Evolutionary conservation across 305 asterid genomes (phyloP).

Genomic region (Andrographis paniculata): DNA sequence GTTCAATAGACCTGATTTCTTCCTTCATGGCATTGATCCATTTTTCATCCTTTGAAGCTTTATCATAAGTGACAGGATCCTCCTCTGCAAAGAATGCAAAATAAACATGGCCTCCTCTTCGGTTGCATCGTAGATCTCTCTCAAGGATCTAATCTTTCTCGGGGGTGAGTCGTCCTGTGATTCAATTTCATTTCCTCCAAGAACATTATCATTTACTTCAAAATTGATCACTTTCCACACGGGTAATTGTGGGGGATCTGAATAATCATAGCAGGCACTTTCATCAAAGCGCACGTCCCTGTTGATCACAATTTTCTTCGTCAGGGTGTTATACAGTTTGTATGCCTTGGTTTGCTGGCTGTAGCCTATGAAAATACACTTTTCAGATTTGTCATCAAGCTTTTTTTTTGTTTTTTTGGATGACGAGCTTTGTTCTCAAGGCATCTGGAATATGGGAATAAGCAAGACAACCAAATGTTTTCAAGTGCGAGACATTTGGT

Average conservation of each 20-base stretch:
- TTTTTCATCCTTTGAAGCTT: constrained; percentile 5
- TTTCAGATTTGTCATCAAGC: constrained; percentile 4
- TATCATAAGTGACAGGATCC: not conserved
- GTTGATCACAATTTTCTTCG: too few relatives aligned
- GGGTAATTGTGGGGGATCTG: too few relatives aligned
- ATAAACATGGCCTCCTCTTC: not conserved
- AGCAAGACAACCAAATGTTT: constrained; percentile 6
- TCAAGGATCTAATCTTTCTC: not conserved
- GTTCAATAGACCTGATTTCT: not conserved
- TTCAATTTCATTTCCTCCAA: not conserved
- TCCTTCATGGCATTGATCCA: not conserved
- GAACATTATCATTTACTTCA: not conserved
- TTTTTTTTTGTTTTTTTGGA: too few relatives aligned
- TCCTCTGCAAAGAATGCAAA: not conserved
- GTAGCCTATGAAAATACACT: not conserved
- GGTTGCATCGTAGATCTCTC: not conserved
- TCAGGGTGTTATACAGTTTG: too few relatives aligned
- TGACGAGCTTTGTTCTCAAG: constrained; percentile 2
- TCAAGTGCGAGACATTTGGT: constrained; percentile 10
- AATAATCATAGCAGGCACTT: too few relatives aligned
- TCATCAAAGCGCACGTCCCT: too few relatives aligned
- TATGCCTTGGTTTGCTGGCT: not conserved
- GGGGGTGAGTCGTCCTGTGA: not conserved
- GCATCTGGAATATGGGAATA: constrained; percentile 6
- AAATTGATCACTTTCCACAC: not conserved